Conservation (phyloP, 495 filamentous ascomycete genomes). For the Aspergillus bridgeri region DNA sequence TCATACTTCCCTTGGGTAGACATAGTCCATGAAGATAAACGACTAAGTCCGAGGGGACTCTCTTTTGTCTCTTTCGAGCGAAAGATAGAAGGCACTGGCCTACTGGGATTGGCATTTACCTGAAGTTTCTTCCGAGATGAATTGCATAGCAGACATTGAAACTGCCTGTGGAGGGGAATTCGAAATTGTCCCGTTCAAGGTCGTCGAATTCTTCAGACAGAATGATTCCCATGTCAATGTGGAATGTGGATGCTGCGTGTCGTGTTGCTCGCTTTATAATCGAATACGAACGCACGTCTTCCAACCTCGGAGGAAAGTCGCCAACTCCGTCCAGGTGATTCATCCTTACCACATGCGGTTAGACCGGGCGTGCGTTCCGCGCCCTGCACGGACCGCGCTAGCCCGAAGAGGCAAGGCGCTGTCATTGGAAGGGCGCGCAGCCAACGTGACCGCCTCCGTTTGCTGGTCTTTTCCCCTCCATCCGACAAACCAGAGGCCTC, state of each 20-base stretch:
- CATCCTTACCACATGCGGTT: slow-evolving; percentile 12
- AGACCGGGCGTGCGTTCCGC: neutral
- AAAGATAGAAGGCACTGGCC: slow-evolving; percentile 32
- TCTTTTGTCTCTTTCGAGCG: slow-evolving; percentile 27
- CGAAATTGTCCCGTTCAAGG: slow-evolving; percentile 12
- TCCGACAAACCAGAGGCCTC: neutral
- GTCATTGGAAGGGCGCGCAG: slow-evolving; percentile 39
- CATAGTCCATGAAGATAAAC: slow-evolving; percentile 40
- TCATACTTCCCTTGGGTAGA: slow-evolving; percentile 28
- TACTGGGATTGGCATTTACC: slow-evolving; percentile 18
- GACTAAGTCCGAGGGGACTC: slow-evolving; percentile 19
- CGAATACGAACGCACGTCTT: too few species aligned
- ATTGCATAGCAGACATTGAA: slow-evolving; percentile 37
- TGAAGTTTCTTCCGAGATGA: slow-evolving; percentile 20
- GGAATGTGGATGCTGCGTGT: too few species aligned
- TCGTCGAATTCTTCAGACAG: slow-evolving; percentile 15
- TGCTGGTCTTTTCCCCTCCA: neutral
- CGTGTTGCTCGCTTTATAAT: too few species aligned
- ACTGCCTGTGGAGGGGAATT: slow-evolving; percentile 12
- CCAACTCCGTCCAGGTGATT: too few species aligned
- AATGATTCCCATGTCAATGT: slow-evolving; percentile 21
- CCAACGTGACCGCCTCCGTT: slow-evolving; percentile 10
- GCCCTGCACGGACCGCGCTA: slow-evolving; percentile 7
- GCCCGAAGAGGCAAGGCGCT: slow-evolving; percentile 30
- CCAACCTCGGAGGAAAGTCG: too few species aligned